Conservation (phyloP, 768 basidiomycete genomes). For the Hortiboletus flavorubellus region DNA sequence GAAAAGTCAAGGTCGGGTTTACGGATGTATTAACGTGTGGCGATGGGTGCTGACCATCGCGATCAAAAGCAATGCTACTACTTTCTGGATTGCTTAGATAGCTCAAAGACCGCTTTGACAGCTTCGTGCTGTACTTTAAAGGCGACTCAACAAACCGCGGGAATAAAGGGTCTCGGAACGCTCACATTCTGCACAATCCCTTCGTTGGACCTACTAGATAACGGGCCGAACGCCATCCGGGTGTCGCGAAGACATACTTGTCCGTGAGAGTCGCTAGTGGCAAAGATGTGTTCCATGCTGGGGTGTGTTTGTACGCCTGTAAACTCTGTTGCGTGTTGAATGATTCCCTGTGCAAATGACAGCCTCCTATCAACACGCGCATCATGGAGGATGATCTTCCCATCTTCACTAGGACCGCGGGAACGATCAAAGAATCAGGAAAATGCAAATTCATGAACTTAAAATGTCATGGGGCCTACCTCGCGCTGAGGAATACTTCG, state of each 20-base stretch:
- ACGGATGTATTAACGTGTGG: conserved; percentile 3
- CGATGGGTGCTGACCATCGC: conserved; percentile 46
- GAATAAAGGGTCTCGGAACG: not conserved
- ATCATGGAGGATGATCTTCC: conserved; percentile 62
- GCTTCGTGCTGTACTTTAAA: conserved; percentile 42
- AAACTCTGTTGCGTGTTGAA: conserved; percentile 55
- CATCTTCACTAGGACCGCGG: conserved; percentile 57
- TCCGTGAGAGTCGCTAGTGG: conserved; percentile 58
- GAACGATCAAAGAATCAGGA: conserved; percentile 16
- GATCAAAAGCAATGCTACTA: conserved; percentile 67
- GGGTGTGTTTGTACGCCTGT: conserved; percentile 70
- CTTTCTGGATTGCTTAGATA: conserved; percentile 59
- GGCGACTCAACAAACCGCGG: conserved; percentile 30
- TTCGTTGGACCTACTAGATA: conserved; percentile 38
- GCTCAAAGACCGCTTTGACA: conserved; percentile 39
- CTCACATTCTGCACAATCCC: conserved; percentile 49
- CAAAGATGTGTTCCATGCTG: conserved; percentile 62
- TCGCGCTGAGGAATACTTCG: conserved; percentile 65
- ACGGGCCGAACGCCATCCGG: conserved; percentile 70
- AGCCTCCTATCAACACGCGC: conserved; percentile 38
- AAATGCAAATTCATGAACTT: conserved; percentile 13
- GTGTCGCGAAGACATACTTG: conserved; percentile 64
- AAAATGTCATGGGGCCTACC: conserved; percentile 38
- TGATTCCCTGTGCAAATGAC: conserved; percentile 44
- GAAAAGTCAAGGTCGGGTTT: not conserved